Evolutionary conservation across 2,329 filamentous ascomycete genomes (phyloP).

Genomic region (Aureobasidium melanogenum): DNA sequence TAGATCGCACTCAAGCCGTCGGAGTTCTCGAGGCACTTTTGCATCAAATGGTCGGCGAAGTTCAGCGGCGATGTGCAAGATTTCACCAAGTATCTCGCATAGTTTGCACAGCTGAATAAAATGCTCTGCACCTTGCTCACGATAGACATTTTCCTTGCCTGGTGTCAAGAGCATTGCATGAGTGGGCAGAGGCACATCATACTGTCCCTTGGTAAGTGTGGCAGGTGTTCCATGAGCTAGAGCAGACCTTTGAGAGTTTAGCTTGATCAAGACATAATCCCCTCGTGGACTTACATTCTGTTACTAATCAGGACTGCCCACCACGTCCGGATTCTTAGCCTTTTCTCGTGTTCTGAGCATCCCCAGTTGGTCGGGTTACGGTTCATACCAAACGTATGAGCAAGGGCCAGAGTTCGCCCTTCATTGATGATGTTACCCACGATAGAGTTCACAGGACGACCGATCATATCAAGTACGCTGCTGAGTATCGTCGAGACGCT

Average conservation of each 20-base stretch:
- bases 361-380: constrained; percentile 47
- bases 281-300: not conserved
- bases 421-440: constrained; percentile 44
- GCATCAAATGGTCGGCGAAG: not conserved
- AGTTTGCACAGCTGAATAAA: constrained; percentile 5
- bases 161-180: not conserved
- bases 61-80: not conserved
- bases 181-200: constrained; percentile 48
- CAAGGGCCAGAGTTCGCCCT: constrained; percentile 44
- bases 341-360: constrained; percentile 42
- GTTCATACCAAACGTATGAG: constrained; percentile 48
- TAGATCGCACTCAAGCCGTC: not conserved
- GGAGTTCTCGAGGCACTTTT: not conserved
- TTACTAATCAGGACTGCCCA: constrained; percentile 51
- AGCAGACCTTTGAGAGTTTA: constrained; percentile 33
- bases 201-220: constrained; percentile 44
- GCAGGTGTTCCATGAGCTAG: constrained; percentile 49
- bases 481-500: constrained; percentile 32
- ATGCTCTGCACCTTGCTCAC: not conserved
- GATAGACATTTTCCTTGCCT: not conserved
- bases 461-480: constrained; percentile 32
- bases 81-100: not conserved
- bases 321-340: constrained; percentile 44
- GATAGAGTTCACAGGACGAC: constrained; percentile 28
- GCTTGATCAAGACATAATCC: not conserved